Percentiles rank a stretch among this genome's conserved stretches.
phyloP scores from a whole-genome alignment of 1,139 yeast genomes.

The Keqinozyma sinolaborantium region DNA sequence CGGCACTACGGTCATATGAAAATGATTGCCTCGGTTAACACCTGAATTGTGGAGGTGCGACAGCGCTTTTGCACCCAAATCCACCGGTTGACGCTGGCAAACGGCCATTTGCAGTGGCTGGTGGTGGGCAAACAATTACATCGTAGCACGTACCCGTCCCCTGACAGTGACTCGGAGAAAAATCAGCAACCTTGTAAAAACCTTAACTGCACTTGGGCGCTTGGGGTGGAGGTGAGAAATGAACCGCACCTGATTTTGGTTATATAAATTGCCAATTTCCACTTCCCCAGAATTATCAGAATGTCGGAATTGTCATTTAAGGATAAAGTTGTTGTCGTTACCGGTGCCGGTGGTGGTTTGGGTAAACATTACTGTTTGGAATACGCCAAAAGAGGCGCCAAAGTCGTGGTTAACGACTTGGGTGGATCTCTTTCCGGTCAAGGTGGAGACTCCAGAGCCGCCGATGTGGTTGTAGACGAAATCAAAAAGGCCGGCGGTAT shows the following conservation, averaged over 20 bases:
- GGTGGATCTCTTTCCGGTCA: conserved; percentile 81
- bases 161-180: too few relatives aligned
- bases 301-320: conserved; percentile 52
- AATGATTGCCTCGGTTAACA: neutral
- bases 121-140: too few relatives aligned
- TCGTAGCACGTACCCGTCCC: too few relatives aligned
- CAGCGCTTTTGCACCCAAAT: too few relatives aligned
- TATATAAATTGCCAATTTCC: neutral
- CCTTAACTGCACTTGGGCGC: too few relatives aligned
- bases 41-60: too few relatives aligned
- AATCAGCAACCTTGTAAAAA: too few relatives aligned
- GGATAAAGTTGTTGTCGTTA: conserved; percentile 83
- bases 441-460: conserved; percentile 66
- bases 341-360: conserved; percentile 98
- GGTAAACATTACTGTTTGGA: conserved; percentile 87
- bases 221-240: too few relatives aligned
- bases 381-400: conserved; percentile 88
- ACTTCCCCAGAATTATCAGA: neutral
- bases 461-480: conserved; percentile 86
- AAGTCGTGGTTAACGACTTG: conserved; percentile 87
- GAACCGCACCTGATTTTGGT: too few relatives aligned
- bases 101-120: too few relatives aligned
- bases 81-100: too few relatives aligned
- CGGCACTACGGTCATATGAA: neutral
- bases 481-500: conserved; percentile 71